These are phyloP conservation scores for Juncus inflexus DNA, from an alignment of 176 grass and related monocot genomes.

Conservation along the genomic window DNA sequence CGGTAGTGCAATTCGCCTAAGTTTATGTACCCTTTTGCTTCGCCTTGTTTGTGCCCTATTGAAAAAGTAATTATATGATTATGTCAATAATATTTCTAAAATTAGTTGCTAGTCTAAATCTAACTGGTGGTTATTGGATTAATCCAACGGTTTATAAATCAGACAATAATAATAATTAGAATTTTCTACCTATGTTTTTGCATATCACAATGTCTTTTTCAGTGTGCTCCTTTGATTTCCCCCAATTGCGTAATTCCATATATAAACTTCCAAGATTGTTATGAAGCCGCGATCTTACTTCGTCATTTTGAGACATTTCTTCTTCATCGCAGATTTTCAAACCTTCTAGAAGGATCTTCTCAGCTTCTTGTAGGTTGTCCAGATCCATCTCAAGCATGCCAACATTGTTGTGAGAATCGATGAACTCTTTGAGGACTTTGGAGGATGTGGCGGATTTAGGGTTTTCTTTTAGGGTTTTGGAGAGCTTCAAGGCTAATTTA, in stretches of 20 bases:
- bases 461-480: conserved; percentile 46
- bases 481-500: conserved; percentile 63
- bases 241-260: conserved; percentile 60
- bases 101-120: no score
- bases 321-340: conserved; percentile 89
- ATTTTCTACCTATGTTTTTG: conserved; percentile 32
- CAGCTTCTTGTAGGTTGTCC: conserved; percentile 70
- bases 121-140: no score
- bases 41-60: conserved; percentile 59
- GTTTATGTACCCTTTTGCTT: conserved; percentile 92
- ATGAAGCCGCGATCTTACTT: conserved; percentile 72
- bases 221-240: conserved; percentile 57
- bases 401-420: conserved; percentile 88
- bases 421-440: conserved; percentile 66
- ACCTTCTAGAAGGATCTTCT: conserved; percentile 62
- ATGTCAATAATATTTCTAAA: no score
- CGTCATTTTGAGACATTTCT: conserved; percentile 74
- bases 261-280: conserved; percentile 97
- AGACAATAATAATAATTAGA: no score
- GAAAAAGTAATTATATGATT: no score
- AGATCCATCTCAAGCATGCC: conserved; percentile 92
- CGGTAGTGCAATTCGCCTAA: conserved; percentile 59
- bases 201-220: conserved; percentile 82
- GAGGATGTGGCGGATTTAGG: conserved; percentile 26
- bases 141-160: no score